phyloP scores from a whole-genome alignment of 2,329 filamentous ascomycete species.

The Fusarium verticillioides region DNA sequence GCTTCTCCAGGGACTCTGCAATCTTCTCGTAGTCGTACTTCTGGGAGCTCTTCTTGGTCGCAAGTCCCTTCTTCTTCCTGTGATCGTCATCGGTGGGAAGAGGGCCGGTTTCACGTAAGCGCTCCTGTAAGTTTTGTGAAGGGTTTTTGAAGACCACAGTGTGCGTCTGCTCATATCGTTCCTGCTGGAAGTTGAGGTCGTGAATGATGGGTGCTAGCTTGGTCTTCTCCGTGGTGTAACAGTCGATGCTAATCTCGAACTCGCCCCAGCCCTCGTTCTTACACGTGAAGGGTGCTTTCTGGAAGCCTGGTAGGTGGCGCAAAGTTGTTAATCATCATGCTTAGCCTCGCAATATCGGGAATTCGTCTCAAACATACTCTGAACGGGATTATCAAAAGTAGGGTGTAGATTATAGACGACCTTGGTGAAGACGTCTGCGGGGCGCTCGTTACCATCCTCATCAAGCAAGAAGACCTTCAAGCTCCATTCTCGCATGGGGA shows the following conservation, averaged over 20 bases:
- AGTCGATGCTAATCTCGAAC: slow-evolving; percentile 91
- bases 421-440: slow-evolving; percentile 89
- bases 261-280: slow-evolving; percentile 98
- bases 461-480: slow-evolving; percentile 88
- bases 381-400: slow-evolving; percentile 86
- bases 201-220: slow-evolving; percentile 80
- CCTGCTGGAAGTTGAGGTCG: slow-evolving; percentile 89
- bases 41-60: slow-evolving; percentile 81
- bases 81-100: slow-evolving; percentile 80
- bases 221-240: slow-evolving; percentile 86
- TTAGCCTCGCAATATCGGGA: neutral
- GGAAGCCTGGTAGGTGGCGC: slow-evolving; percentile 68
- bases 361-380: slow-evolving; percentile 69
- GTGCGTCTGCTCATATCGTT: slow-evolving; percentile 86
- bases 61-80: slow-evolving; percentile 70
- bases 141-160: slow-evolving; percentile 91
- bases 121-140: slow-evolving; percentile 82
- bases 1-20: slow-evolving; percentile 87
- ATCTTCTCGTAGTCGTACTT: slow-evolving; percentile 92
- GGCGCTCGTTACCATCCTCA: slow-evolving; percentile 84
- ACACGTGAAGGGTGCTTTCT: slow-evolving; percentile 87
- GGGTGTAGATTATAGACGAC: slow-evolving; percentile 94
- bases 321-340: slow-evolving; percentile 29
- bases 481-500: slow-evolving; percentile 92
- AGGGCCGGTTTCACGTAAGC: slow-evolving; percentile 84